phyloP scores from a whole-genome alignment of 495 filamentous ascomycete species.

The Hypoxylon perforatum region DNA sequence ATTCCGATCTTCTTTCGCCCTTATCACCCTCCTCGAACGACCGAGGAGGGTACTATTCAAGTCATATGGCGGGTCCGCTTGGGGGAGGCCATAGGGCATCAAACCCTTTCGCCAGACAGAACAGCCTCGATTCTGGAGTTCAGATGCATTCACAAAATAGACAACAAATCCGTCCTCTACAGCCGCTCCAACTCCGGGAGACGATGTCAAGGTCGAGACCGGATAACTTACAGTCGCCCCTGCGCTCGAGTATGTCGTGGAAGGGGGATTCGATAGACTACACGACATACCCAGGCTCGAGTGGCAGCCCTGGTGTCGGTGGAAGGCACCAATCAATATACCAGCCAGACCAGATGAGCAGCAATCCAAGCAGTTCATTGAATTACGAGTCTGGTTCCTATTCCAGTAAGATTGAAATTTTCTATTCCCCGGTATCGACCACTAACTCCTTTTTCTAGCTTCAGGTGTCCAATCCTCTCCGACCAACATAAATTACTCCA shows the following conservation, averaged over 20 bases:
- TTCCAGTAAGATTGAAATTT: slow-evolving; percentile 56
- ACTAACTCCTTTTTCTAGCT: slow-evolving; percentile 45
- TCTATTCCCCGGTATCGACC: slow-evolving; percentile 9
- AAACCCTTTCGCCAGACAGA: slow-evolving; percentile 66
- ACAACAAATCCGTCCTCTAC: slow-evolving; percentile 61
- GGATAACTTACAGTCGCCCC: slow-evolving; percentile 67
- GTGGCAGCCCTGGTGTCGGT: slow-evolving; percentile 57
- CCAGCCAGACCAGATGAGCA: slow-evolving; percentile 52
- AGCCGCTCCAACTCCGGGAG: slow-evolving; percentile 69
- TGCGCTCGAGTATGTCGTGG: slow-evolving; percentile 71
- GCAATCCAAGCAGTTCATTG: slow-evolving; percentile 50
- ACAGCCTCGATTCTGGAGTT: slow-evolving; percentile 59
- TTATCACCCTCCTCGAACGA: slow-evolving; percentile 63
- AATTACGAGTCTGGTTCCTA: slow-evolving; percentile 64
- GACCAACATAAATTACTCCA: slow-evolving; percentile 58
- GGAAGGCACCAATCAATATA: slow-evolving; percentile 57
- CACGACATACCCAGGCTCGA: slow-evolving; percentile 54
- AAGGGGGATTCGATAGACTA: slow-evolving; percentile 70
- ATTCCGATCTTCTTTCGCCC: slow-evolving; percentile 64
- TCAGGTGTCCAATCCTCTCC: slow-evolving; percentile 60
- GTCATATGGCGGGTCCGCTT: slow-evolving; percentile 59
- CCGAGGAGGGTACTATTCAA: slow-evolving; percentile 63
- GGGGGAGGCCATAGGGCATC: slow-evolving; percentile 62
- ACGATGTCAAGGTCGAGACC: slow-evolving; percentile 68
- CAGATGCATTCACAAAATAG: slow-evolving; percentile 58